phyloP scores from a whole-genome alignment of 306 rosid genomes.

The Vicia sativa region DNA sequence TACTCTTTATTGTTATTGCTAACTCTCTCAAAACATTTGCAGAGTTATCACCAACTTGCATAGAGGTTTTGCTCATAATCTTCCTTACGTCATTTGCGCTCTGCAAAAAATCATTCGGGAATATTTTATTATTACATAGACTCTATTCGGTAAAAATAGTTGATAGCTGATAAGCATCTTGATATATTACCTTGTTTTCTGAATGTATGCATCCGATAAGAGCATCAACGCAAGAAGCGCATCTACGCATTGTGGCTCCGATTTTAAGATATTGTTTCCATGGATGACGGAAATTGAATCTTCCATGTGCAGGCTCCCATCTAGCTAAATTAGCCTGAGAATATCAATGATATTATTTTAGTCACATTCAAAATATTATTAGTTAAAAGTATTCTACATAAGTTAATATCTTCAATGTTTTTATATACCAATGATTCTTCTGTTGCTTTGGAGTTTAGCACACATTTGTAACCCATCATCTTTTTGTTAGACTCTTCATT shows the following conservation, averaged over 20 bases:
- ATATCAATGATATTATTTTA: neutral
- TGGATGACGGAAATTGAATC: conserved; percentile 79
- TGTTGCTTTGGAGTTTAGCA: conserved; percentile 58
- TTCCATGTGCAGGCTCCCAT: conserved; percentile 91
- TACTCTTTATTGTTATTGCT: conserved; percentile 47
- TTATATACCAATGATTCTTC: conserved; percentile 67
- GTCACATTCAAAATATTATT: neutral
- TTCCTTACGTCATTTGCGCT: conserved; percentile 52
- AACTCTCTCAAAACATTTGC: conserved; percentile 64
- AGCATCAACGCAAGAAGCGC: conserved; percentile 83
- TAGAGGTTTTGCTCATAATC: conserved; percentile 44
- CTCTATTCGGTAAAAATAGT: too few species aligned
- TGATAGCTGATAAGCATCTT: too few species aligned
- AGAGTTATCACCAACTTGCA: conserved; percentile 51
- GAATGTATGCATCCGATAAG: conserved; percentile 67
- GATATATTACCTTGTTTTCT: conserved; percentile 54
- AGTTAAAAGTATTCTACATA: too few species aligned
- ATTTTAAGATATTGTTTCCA: conserved; percentile 81
- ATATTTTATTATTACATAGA: too few species aligned
- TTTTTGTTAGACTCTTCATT: conserved; percentile 45
- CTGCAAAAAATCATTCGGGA: conserved; percentile 37
- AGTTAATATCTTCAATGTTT: too few species aligned
- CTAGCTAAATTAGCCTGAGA: conserved; percentile 79
- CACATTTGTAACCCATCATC: conserved; percentile 68
- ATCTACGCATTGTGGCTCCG: conserved; percentile 70